Evolutionary conservation across 1,284 basidiomycete genomes (phyloP), one percentile per base, ranked within the genome.

Genomic region (Thelephora terrestris): DNA sequence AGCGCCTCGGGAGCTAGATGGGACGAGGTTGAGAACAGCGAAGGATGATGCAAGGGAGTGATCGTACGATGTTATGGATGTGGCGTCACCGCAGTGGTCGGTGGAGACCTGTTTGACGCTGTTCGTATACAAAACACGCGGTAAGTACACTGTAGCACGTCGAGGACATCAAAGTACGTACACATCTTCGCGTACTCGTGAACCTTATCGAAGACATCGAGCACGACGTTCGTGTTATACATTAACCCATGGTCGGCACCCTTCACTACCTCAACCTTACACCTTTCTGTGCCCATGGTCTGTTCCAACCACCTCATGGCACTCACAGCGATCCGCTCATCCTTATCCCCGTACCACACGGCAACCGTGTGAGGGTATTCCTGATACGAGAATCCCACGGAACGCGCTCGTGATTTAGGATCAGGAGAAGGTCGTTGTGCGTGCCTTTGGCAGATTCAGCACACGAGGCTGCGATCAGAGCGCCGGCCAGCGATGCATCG

Each of bases 301-400:
- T 75, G 78, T 64, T 92, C 86, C 87, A 97, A 86, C 86, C 91
- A 93, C 55, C 85, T 69, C 49, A 93, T 85, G 43, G 88, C 85
- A 57, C 85, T 81, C 59, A 94, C 83, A 23, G 84, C 84, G 52
- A 99, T 95, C 64, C 86, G 85, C 65, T 98, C 94, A 63, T 98
- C 95, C 56, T 76, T 78, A 56, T 91, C 86, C 2, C 95, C 95
- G 55, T 93, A 93, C 92, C 92, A 98, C 35, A 98, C 82, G 39
- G 79, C 80, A 44, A 91, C 85, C n/a, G 70, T 72, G 57, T 88
- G 82, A 9, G 79, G 77, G 52, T 96, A 85, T 21, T 90, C 78
- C 10, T 74, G 62, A 58, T 89, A 89, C 24, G 83, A 85, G 64
- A 89, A 3, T 86, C 87, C 87, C 89, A 91, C 0, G 89, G 81